phyloP scores from a whole-genome alignment of 148 eudicot genomes.

The Bassia scoparia region DNA sequence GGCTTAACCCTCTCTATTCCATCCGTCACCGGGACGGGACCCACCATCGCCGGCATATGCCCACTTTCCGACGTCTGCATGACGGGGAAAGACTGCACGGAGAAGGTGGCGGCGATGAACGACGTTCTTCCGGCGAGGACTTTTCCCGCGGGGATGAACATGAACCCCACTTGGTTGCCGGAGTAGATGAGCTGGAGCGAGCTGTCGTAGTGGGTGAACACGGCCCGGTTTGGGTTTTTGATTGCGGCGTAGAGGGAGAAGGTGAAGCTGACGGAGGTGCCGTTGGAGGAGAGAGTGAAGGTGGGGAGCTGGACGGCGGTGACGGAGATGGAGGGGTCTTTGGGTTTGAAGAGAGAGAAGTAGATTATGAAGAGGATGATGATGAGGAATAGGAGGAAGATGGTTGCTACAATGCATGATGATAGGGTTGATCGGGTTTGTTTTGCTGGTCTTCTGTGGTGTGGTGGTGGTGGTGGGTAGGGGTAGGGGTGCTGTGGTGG shows the following conservation, averaged over 20 bases:
- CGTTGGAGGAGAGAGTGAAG: constrained; percentile 53
- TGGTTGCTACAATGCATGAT: constrained; percentile 68
- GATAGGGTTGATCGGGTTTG: constrained; percentile 55
- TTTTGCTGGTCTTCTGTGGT: constrained; percentile 8
- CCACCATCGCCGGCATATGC: constrained; percentile 18
- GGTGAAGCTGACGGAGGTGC: constrained; percentile 61
- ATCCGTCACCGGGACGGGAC: constrained; percentile 29
- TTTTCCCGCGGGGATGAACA: constrained; percentile 80
- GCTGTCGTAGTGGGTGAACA: constrained; percentile 78
- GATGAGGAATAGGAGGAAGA: constrained; percentile 57
- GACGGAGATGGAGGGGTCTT: constrained; percentile 51
- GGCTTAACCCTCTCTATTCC: constrained; percentile 32
- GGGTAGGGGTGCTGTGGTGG: constrained; percentile 1
- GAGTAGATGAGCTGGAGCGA: constrained; percentile 62
- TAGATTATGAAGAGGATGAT: constrained; percentile 52
- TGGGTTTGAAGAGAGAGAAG: constrained; percentile 76
- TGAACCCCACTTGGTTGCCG: constrained; percentile 66
- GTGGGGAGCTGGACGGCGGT: constrained; percentile 69
- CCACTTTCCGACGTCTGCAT: constrained; percentile 4
- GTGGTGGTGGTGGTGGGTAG: constrained; percentile 6
- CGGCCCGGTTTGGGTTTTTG: constrained; percentile 63
- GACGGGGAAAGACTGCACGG: constrained; percentile 56
- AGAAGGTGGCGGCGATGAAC: constrained; percentile 64
- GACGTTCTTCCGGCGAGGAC: constrained; percentile 50
- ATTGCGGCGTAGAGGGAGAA: constrained; percentile 81